Evolutionary conservation across 2,329 filamentous ascomycete species (phyloP), one percentile per base, ranked within the genome.

Genomic region (Diaporthe destruens): DNA sequence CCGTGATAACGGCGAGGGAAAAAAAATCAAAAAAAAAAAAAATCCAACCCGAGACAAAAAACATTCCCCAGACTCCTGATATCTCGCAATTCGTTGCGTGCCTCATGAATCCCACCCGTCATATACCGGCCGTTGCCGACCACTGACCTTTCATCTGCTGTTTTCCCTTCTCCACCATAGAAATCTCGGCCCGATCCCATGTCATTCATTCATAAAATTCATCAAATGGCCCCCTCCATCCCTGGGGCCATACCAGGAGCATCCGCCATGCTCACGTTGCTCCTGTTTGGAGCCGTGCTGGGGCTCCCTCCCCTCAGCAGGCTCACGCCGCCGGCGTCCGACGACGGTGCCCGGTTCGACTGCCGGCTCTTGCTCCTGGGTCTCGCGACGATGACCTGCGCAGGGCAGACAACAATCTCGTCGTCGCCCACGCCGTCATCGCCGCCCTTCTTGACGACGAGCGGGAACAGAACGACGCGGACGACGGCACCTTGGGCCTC

Each of bases 401-500:
- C 96, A 12, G 96, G 96, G 80, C 93, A 97, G 56, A 99, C 94
- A 59, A 98, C 95, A 75, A 97, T 94, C 86, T 98, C 95, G 76
- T 98, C 95, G 70, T 98, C 94, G 70, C 95, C 96, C 69, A 92
- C 88, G 32, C 95, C 96, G 53, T 87, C 86, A 80, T 98, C 96
- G 79, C 97, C 94, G 69, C 95, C 96, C 85, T 96, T 97, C 85
- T 98, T 98, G 78, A 98, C 94, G 23, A 99, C 96, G 1, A 98
- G 88, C 12, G 97, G 97, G 86, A 99, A 99, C 53, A 99, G 89
- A 2, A 99, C 95, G 74, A 98, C 90, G 76, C 96, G 93, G 53
- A 99, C 95, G 23, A 96, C 90, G 34, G 94, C 92, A 53, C 90
- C 88, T 74, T 92, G 88, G 7, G 87, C 86, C 82, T 98, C 93